Evolutionary conservation across 1,139 yeast genomes (phyloP).

Genomic region (Saccharomycopsis crataegensis): DNA sequence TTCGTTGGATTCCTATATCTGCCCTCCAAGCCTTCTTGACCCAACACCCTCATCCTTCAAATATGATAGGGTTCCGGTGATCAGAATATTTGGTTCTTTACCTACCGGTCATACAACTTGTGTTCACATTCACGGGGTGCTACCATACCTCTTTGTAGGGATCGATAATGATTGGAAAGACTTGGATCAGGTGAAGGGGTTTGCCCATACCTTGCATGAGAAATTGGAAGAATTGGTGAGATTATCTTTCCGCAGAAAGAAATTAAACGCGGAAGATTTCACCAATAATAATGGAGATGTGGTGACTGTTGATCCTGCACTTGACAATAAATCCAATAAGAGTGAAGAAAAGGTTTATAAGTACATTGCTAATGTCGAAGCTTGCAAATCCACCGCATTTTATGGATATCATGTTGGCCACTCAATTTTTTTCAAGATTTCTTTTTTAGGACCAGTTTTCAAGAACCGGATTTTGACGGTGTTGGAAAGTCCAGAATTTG

Average conservation of each 20-base stretch:
- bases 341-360: constrained; percentile 26
- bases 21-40: constrained; percentile 20
- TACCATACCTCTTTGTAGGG: constrained; percentile 71
- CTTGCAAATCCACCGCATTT: constrained; percentile 73
- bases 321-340: neutral
- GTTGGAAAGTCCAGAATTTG: constrained; percentile 44
- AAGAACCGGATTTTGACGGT: constrained; percentile 53
- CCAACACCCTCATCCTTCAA: constrained; percentile 40
- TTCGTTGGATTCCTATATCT: constrained; percentile 59
- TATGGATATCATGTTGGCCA: constrained; percentile 76
- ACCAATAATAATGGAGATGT: neutral
- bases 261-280: constrained; percentile 5
- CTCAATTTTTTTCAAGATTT: constrained; percentile 57
- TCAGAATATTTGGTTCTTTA: constrained; percentile 68
- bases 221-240: constrained; percentile 26
- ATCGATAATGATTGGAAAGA: constrained; percentile 27
- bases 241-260: constrained; percentile 24
- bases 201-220: constrained; percentile 27
- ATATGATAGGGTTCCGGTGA: constrained; percentile 57
- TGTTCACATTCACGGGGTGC: constrained; percentile 77
- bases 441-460: constrained; percentile 57
- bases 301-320: constrained; percentile 19
- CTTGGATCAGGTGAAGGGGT: constrained; percentile 22
- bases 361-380: constrained; percentile 58
- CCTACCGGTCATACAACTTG: constrained; percentile 47